These are phyloP conservation scores for Melampsora abietis-canadensis DNA, from an alignment of 1,284 basidiomycete genomes.

Conservation along the genomic window DNA sequence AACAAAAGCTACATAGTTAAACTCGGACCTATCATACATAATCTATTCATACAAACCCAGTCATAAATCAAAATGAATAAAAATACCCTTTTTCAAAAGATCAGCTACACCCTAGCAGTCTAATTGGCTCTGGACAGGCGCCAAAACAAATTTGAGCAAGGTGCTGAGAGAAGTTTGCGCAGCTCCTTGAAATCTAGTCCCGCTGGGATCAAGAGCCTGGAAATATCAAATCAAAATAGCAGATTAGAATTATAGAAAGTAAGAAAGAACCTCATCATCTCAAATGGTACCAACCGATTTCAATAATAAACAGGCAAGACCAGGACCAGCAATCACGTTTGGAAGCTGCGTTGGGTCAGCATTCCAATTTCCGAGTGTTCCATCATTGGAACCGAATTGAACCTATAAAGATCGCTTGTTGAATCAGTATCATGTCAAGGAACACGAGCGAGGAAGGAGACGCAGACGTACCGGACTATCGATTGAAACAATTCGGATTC, in stretches of 20 bases:
- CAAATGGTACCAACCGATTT: neutral
- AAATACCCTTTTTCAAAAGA: too few relatives aligned
- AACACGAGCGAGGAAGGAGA: too few relatives aligned
- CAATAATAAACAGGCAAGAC: neutral
- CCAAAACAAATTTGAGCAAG: neutral
- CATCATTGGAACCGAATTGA: neutral
- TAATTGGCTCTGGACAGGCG: neutral
- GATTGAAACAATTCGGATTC: too few relatives aligned
- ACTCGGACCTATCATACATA: too few relatives aligned
- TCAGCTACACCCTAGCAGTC: too few relatives aligned
- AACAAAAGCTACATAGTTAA: too few relatives aligned
- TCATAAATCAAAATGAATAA: too few relatives aligned
- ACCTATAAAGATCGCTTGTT: neutral
- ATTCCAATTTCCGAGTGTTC: slow-evolving; percentile 6
- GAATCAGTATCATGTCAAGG: too few relatives aligned
- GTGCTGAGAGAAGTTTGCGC: neutral
- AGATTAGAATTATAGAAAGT: neutral
- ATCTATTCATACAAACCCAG: too few relatives aligned
- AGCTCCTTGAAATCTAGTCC: slow-evolving; percentile 3
- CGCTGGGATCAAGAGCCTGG: neutral
- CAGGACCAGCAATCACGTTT: neutral
- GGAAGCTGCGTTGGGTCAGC: neutral
- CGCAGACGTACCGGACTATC: too few relatives aligned
- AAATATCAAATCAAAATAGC: neutral
- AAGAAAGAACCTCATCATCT: neutral